Evolutionary conservation across 2,329 filamentous ascomycete species (phyloP).

Genomic region (Trichoderma aggressivum): DNA sequence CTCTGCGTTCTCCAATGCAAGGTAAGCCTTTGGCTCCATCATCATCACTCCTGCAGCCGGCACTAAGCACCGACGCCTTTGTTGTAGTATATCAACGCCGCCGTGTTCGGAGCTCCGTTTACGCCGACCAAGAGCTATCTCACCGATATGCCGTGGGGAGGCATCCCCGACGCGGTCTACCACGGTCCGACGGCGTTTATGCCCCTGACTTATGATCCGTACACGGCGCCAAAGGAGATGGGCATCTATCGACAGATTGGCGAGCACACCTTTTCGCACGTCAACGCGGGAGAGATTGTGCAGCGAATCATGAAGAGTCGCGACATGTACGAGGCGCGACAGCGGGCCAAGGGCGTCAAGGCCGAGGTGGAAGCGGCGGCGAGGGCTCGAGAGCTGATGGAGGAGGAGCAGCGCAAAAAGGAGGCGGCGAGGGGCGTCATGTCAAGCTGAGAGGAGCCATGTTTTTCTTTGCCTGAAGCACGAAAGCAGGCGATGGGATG

Average conservation of each 20-base stretch:
- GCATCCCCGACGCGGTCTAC: constrained; percentile 77
- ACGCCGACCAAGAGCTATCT: constrained; percentile 78
- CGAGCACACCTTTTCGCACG: constrained; percentile 74
- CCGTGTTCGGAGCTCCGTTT: constrained; percentile 88
- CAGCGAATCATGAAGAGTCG: constrained; percentile 83
- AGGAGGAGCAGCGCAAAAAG: constrained; percentile 53
- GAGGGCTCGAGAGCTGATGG: constrained; percentile 58
- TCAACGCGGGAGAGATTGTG: constrained; percentile 92
- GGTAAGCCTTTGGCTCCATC: constrained; percentile 46
- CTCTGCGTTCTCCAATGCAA: constrained; percentile 94
- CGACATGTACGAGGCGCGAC: constrained; percentile 84
- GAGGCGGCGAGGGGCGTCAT: constrained; percentile 11
- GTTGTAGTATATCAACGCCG: constrained; percentile 74
- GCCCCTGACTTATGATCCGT: constrained; percentile 74
- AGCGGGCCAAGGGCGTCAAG: constrained; percentile 87
- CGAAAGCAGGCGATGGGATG: neutral
- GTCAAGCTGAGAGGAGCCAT: neutral
- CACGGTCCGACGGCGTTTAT: constrained; percentile 96
- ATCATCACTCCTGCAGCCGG: neutral
- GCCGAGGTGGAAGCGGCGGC: constrained; percentile 68
- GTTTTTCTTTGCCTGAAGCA: neutral
- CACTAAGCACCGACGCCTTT: neutral
- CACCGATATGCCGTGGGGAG: constrained; percentile 67
- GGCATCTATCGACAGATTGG: constrained; percentile 80
- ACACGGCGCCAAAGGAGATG: constrained; percentile 74